Base-by-base conservation (phyloP, 140 eudicot species). In the Oenanthe javanica region DNA sequence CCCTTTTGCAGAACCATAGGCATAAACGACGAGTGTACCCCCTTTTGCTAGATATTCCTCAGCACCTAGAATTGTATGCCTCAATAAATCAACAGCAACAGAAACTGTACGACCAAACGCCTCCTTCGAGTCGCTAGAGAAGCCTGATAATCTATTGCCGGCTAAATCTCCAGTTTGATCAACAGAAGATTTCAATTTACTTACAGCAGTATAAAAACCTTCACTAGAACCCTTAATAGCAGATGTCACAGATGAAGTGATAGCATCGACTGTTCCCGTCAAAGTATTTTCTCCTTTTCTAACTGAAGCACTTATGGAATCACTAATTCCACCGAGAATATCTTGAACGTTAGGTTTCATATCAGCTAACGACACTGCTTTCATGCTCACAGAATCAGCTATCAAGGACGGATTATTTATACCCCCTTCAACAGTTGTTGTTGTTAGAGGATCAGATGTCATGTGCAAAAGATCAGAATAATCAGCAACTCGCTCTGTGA, bases 61-160 rank as follows among this genome's bases (percentile, higher is more conserved):
- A 64, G 80, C 82, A 4, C 83, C 57, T 42, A 85, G 12, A 46
- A 94, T 81, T 27, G 82, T 79, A 11, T 71, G 63, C 84, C 95
- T 92, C 82, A 94, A 80, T 36, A 81, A 82, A 83, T 94, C 93
- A 81, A 92, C 87, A 70, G 88, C 92, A 81, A 84, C 18, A 63
- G 83, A 55, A 19, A 84, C 98, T 66, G 83, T 87, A 84, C 74
- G 87, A 77, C 87, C 85, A 3, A 91, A 88, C 45, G 81, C 86
- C 76, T 83, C 89, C 86, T 89, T 88, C 8, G 90, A 71, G 80
- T 72, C 90, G 73, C 63, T 51, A 38, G 95, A 84, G 1, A 94
- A 19, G 12, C 86, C 88, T 63, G 80, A 83, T 74, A 92, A 79
- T 79, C 77, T 82, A 66, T 71, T 79, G 66, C 87, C 84, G 36